Evolutionary conservation across 2,329 filamentous ascomycete genomes (phyloP).

Genomic region (Cyphellophora europaea): DNA sequence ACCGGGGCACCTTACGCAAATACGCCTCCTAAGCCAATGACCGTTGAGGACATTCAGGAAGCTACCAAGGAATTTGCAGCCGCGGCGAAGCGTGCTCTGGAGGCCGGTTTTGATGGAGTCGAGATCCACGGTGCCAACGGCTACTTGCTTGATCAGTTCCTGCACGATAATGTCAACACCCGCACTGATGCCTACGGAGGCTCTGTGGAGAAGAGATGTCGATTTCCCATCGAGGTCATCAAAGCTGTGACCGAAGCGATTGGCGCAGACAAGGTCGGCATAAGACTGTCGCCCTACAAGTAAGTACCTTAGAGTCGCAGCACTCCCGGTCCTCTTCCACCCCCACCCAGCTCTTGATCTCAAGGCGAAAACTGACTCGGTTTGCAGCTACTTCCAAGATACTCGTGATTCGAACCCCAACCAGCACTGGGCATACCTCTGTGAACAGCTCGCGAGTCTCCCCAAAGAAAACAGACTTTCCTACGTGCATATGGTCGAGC

Average conservation of each 20-base stretch:
- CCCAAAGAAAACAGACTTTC: conserved; percentile 36
- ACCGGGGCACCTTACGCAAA: conserved; percentile 25
- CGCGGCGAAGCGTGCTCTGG: conserved; percentile 42
- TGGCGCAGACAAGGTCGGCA: conserved; percentile 36
- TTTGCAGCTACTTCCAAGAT: conserved; percentile 50
- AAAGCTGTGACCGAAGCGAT: conserved; percentile 32
- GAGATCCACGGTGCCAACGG: conserved; percentile 42
- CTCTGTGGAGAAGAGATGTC: conserved; percentile 41
- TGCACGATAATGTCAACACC: conserved; percentile 41
- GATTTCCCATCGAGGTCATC: conserved; percentile 49
- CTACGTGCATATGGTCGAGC: conserved; percentile 55
- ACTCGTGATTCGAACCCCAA: conserved; percentile 37
- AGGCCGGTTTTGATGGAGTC: conserved; percentile 45
- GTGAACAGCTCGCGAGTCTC: conserved; percentile 30
- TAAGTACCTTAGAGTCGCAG: conserved; percentile 29
- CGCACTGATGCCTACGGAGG: conserved; percentile 43
- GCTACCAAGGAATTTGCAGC: conserved; percentile 28
- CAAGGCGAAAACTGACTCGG: too few relatives aligned
- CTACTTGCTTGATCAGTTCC: conserved; percentile 45
- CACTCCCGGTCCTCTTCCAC: too few relatives aligned
- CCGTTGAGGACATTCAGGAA: conserved; percentile 29
- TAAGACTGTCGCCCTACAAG: conserved; percentile 35
- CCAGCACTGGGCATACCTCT: conserved; percentile 36
- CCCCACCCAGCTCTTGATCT: too few relatives aligned
- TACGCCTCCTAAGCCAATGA: conserved; percentile 24